phyloP scores from a whole-genome alignment of 2,329 filamentous ascomycete genomes.

The Penicillium thymicola region DNA sequence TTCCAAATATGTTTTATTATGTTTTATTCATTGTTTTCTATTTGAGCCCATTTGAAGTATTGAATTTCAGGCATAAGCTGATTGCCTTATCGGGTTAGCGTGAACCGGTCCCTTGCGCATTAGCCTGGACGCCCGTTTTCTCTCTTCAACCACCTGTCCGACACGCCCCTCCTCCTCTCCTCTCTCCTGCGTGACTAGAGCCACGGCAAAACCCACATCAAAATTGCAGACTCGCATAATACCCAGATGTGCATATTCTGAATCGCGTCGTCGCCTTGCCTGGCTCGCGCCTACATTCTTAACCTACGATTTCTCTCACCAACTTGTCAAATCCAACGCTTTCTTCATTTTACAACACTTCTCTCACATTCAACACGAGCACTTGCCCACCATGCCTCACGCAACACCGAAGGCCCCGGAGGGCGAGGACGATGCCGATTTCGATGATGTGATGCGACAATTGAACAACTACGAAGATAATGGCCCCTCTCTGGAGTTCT shows the following conservation, averaged over 20 bases:
- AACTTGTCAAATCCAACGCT: neutral
- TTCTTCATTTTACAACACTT: neutral
- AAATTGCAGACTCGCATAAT: neutral
- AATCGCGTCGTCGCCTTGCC: constrained; percentile 8
- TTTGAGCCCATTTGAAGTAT: neutral
- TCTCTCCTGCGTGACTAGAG: neutral
- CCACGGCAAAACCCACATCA: neutral
- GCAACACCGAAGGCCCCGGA: constrained; percentile 32
- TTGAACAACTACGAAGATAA: constrained; percentile 39
- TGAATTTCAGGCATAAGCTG: constrained; percentile 9
- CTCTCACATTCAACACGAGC: neutral
- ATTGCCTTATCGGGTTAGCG: constrained; percentile 30
- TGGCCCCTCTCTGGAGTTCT: constrained; percentile 39
- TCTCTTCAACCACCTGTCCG: constrained; percentile 1
- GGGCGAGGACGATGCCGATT: constrained; percentile 38
- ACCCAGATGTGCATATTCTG: constrained; percentile 10
- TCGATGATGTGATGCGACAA: constrained; percentile 42
- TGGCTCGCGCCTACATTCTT: constrained; percentile 5
- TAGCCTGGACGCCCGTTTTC: constrained; percentile 7
- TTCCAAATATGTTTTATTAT: neutral
- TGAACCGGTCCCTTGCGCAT: constrained; percentile 3
- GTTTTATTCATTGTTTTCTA: neutral
- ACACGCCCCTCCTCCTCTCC: neutral
- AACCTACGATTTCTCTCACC: neutral
- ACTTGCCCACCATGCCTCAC: constrained; percentile 36